These are phyloP conservation scores for Funneliformis caledonium DNA, from an alignment of 371 early-diverging fungal species.

Conservation along the genomic window DNA sequence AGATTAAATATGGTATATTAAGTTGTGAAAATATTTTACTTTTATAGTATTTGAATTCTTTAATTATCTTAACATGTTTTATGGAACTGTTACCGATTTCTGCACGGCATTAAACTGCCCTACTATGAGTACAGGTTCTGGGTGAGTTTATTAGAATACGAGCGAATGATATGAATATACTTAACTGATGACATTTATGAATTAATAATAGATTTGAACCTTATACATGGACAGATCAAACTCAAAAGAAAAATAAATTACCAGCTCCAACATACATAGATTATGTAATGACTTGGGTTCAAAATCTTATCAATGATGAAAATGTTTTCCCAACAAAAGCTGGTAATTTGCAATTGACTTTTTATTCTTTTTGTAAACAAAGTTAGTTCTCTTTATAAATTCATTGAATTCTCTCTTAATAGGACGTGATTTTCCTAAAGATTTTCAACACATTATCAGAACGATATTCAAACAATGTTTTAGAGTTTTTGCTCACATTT, in stretches of 20 bases:
- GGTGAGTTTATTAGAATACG: constrained; percentile 51
- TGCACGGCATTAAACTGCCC: constrained; percentile 85
- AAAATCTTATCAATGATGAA: constrained; percentile 87
- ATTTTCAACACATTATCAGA: constrained; percentile 71
- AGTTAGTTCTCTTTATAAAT: not conserved
- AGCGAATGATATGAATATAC: not conserved
- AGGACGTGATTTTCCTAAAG: constrained; percentile 80
- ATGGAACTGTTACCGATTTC: constrained; percentile 88
- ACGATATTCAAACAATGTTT: constrained; percentile 84
- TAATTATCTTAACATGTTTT: constrained; percentile 91
- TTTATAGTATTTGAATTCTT: constrained; percentile 88
- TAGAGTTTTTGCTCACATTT: constrained; percentile 93
- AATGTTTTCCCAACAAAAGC: constrained; percentile 81
- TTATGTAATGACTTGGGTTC: constrained; percentile 89
- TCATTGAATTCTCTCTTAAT: not conserved
- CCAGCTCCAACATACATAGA: constrained; percentile 96
- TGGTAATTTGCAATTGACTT: constrained; percentile 20
- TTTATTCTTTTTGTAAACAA: not conserved
- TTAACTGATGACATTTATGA: not conserved
- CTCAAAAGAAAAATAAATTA: constrained; percentile 79
- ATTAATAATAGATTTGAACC: not conserved
- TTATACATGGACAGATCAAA: constrained; percentile 79
- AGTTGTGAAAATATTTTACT: constrained; percentile 1
- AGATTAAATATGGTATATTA: not conserved
- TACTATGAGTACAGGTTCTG: constrained; percentile 86